Percentiles rank a stretch among this genome's conserved stretches.
These are phyloP conservation scores for Plantago lanceolata DNA, from an alignment of 305 asterid genomes.

Conservation along the genomic window DNA sequence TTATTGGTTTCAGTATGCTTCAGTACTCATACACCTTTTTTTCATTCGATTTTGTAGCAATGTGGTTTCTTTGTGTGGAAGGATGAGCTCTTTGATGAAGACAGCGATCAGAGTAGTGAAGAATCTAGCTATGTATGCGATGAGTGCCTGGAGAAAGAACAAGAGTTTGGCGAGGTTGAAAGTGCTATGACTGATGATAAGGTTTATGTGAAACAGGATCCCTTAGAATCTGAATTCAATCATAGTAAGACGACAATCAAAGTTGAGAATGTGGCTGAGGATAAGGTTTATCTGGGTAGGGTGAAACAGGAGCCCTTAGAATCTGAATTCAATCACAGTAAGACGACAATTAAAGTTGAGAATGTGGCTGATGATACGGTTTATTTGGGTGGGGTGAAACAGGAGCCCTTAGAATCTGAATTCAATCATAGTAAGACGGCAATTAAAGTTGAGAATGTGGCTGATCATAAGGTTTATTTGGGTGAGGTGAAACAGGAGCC, in stretches of 20 bases:
- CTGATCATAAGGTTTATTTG: too few relatives aligned
- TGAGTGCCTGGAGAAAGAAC: neutral
- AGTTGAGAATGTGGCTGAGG: neutral
- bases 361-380: neutral
- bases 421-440: too few relatives aligned
- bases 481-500: too few relatives aligned
- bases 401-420: too few relatives aligned
- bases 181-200: neutral
- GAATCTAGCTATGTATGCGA: neutral
- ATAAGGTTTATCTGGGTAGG: too few relatives aligned
- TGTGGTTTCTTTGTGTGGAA: slow-evolving; percentile 4
- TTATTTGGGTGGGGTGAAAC: too few relatives aligned
- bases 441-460: neutral
- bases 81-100: slow-evolving; percentile 7
- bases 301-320: too few relatives aligned
- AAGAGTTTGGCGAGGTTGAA: neutral
- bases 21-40: neutral
- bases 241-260: neutral
- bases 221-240: too few relatives aligned
- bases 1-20: neutral
- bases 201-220: too few relatives aligned
- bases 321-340: too few relatives aligned
- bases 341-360: neutral
- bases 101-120: neutral
- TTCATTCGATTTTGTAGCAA: neutral